Evolutionary conservation across 2,329 filamentous ascomycete species (phyloP).

Genomic region (Ramularia endophylla): DNA sequence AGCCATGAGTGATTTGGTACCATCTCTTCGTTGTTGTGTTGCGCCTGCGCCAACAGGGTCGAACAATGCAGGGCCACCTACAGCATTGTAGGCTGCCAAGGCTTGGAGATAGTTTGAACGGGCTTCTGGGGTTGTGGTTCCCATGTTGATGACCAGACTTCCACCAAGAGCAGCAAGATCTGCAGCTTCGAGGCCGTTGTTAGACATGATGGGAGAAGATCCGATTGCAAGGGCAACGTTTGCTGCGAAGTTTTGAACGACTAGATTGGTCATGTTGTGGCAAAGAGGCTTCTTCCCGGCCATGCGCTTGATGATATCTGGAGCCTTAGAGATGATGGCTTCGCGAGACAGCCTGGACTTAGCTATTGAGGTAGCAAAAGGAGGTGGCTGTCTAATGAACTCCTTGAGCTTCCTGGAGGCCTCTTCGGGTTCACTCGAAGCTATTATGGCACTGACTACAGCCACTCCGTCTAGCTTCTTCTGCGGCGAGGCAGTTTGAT

Average conservation of each 20-base stretch:
- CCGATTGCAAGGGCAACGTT: constrained; percentile 82
- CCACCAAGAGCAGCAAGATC: constrained; percentile 75
- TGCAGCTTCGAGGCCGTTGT: constrained; percentile 71
- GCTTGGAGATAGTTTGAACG: constrained; percentile 67
- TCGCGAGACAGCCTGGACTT: constrained; percentile 26
- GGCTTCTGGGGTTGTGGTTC: constrained; percentile 73
- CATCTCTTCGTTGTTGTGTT: constrained; percentile 64
- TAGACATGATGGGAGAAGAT: constrained; percentile 90
- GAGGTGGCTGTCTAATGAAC: constrained; percentile 45
- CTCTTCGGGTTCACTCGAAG: constrained; percentile 58
- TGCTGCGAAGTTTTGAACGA: constrained; percentile 91
- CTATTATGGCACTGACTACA: constrained; percentile 83
- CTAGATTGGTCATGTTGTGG: constrained; percentile 97
- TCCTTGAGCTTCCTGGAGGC: constrained; percentile 55
- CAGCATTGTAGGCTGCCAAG: constrained; percentile 72
- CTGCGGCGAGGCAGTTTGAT: constrained; percentile 54
- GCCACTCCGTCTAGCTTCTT: constrained; percentile 75
- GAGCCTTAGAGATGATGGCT: constrained; percentile 24
- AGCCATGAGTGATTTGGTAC: constrained; percentile 64
- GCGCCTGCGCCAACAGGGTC: constrained; percentile 91
- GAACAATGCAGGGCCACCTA: constrained; percentile 68
- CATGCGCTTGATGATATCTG: constrained; percentile 51
- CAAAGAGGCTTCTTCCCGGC: constrained; percentile 62
- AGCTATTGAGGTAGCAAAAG: constrained; percentile 28
- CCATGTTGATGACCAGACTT: constrained; percentile 89